Percentiles rank a stretch among this genome's conserved stretches.
Conservation (phyloP, 2,329 filamentous ascomycete genomes). For the Neodidymelliopsis sp. region DNA sequence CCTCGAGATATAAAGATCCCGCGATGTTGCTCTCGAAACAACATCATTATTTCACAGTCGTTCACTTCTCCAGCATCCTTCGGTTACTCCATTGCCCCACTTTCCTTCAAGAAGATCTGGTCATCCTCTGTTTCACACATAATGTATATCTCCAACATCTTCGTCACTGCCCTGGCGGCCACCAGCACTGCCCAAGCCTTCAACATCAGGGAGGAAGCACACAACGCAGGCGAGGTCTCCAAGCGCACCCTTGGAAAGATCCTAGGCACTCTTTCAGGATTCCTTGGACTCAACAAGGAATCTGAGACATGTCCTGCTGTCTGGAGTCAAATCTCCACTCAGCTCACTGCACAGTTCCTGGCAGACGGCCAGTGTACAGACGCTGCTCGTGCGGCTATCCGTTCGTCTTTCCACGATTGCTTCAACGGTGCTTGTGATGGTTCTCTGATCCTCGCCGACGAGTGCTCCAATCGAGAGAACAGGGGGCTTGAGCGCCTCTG, state of each 20-base stretch:
- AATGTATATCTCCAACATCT: slow-evolving; percentile 46
- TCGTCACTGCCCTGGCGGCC: slow-evolving; percentile 36
- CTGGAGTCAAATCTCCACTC: slow-evolving; percentile 43
- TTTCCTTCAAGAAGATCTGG: slow-evolving; percentile 16
- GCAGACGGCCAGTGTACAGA: slow-evolving; percentile 46
- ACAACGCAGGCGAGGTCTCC: slow-evolving; percentile 18
- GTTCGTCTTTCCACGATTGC: slow-evolving; percentile 47
- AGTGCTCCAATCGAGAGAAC: slow-evolving; percentile 51
- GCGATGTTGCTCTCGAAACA: slow-evolving; percentile 6
- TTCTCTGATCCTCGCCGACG: slow-evolving; percentile 46
- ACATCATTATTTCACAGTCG: slow-evolving; percentile 19
- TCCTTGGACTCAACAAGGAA: slow-evolving; percentile 15
- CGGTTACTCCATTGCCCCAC: slow-evolving; percentile 4
- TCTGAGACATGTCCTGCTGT: slow-evolving; percentile 37
- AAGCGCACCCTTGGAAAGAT: slow-evolving; percentile 27
- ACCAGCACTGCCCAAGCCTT: slow-evolving; percentile 37
- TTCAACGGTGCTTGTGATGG: slow-evolving; percentile 49
- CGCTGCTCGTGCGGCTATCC: slow-evolving; percentile 46
- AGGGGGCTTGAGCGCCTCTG: slow-evolving; percentile 55
- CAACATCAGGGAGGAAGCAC: slow-evolving; percentile 28
- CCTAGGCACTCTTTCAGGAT: slow-evolving; percentile 10
- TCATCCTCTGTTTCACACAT: slow-evolving; percentile 22
- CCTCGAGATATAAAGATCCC: slow-evolving; percentile 30
- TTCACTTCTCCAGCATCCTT: slow-evolving; percentile 18
- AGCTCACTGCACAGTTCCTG: slow-evolving; percentile 44